Evolutionary conservation across 306 rosid species (phyloP), one percentile per base, ranked within the genome.

Genomic region (Purshia tridentata): DNA sequence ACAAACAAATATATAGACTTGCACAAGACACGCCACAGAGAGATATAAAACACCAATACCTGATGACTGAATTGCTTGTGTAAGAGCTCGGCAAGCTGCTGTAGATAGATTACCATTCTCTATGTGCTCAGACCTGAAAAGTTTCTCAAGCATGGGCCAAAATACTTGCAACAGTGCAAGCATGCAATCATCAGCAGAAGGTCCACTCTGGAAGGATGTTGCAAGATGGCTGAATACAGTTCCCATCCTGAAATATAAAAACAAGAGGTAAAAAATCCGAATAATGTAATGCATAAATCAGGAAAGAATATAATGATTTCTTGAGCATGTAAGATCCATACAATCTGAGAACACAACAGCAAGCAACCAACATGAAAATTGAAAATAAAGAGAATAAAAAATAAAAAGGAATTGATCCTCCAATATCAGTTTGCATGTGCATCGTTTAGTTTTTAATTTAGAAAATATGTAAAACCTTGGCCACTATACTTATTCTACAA

Each of bases 11-110:
- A 23, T 4, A 63, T 19, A 44, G 6, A 47, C 54, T 12, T 11
- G 56, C 15, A 65, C 2, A 45, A 14, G n/a, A 35, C 16, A 23
- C 22, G 0, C 62, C 22, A 42, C 54, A 44, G 12, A 10, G 20
- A n/a, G 45, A 45, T n/a, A 64, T 65, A 19, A 10, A 44, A 11
- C 56, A 41, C 12, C 64, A 47, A 72, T 84, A 86, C 98, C 98
- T 85, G 98, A 86, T 77, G 98, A 89, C 71, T 89, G 98, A 81
- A 93, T 85, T 72, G 97, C 97, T 74, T 81, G 82, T 4, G 98
- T 86, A 85, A 93, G 98, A 48, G 97, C 91, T 51, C 96, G 96
- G 82, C 98, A 93, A 76, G 97, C 97, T 80, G 98, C 96, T 35
- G 81, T 69, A 6, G 98, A 88, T 78, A 93, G 78, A 77, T 76